Percentiles rank a stretch among this genome's conserved stretches.
Evolutionary conservation across 176 grass and related monocot genomes (phyloP).

Genomic region (Miscanthus lutarioriparius): DNA sequence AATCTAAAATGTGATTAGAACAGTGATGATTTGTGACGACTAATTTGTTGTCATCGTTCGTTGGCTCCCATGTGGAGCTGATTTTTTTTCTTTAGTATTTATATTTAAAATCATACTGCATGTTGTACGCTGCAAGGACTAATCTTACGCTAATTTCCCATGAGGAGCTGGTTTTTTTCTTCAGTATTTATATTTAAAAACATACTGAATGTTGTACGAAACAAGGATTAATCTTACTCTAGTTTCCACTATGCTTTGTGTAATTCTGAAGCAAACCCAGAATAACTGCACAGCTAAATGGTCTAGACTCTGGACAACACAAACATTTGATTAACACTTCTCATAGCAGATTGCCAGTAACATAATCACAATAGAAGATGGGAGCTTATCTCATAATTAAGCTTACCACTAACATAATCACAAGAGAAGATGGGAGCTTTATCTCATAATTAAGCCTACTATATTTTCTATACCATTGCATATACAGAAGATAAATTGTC

Average conservation of each 20-base stretch:
- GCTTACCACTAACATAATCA: not conserved
- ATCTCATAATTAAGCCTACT: not conserved
- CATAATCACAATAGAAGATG: not conserved
- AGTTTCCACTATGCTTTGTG: not conserved
- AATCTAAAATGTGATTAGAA: slow-evolving; percentile 23
- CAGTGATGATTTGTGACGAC: not conserved
- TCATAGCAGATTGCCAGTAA: not conserved
- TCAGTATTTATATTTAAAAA: not conserved
- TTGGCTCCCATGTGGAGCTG: not conserved
- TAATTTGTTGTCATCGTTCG: not conserved
- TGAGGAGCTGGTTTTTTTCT: not conserved
- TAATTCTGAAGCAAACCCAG: not conserved
- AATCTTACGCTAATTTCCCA: not conserved
- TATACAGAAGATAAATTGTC: not conserved
- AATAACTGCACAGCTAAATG: not conserved
- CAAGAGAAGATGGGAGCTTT: not conserved
- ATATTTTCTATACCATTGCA: not conserved
- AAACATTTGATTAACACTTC: not conserved
- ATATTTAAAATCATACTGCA: not conserved
- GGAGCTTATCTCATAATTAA: not conserved
- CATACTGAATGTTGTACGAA: not conserved
- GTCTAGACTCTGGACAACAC: not conserved
- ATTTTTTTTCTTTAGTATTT: not conserved
- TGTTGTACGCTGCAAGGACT: not conserved
- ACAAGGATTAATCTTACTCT: not conserved